Conservation (phyloP, 2,329 filamentous ascomycete species). For the Botrytis cinerea region DNA sequence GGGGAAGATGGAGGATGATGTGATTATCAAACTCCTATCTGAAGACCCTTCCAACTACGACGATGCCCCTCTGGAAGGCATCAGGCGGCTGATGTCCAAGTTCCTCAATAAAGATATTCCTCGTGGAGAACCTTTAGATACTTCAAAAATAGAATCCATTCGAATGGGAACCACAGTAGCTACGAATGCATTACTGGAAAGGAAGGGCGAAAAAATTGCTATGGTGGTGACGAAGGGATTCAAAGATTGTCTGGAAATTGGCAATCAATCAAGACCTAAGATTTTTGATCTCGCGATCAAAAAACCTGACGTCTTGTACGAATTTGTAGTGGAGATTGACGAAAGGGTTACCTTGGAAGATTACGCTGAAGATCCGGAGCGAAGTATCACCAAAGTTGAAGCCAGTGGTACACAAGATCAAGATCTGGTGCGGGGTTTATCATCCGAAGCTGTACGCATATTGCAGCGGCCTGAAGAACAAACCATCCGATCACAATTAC, state of each 20-base stretch:
- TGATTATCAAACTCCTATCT: slow-evolving; percentile 85
- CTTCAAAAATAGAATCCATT: slow-evolving; percentile 81
- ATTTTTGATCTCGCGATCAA: slow-evolving; percentile 89
- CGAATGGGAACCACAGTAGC: slow-evolving; percentile 96
- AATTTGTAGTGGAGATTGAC: slow-evolving; percentile 82
- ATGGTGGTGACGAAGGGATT: slow-evolving; percentile 87
- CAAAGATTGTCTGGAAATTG: slow-evolving; percentile 83
- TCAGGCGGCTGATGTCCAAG: slow-evolving; percentile 78
- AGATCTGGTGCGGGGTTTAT: slow-evolving; percentile 69
- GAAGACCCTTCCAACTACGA: slow-evolving; percentile 89
- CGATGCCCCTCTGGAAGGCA: slow-evolving; percentile 89
- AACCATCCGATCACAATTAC: slow-evolving; percentile 59
- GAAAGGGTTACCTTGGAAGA: slow-evolving; percentile 90
- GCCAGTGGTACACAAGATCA: slow-evolving; percentile 48
- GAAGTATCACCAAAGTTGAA: slow-evolving; percentile 57
- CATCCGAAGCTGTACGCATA: slow-evolving; percentile 73
- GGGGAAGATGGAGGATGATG: slow-evolving; percentile 70
- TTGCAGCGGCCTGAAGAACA: slow-evolving; percentile 61
- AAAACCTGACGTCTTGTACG: slow-evolving; percentile 85
- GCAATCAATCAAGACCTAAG: slow-evolving; percentile 84
- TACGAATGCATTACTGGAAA: slow-evolving; percentile 85
- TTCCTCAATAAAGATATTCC: slow-evolving; percentile 77
- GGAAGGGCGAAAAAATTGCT: slow-evolving; percentile 86
- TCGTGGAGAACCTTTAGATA: slow-evolving; percentile 78
- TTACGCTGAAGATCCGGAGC: slow-evolving; percentile 82